These are phyloP conservation scores for Sequoia sempervirens DNA, from an alignment of 75 land plant genomes.

Conservation along the genomic window DNA sequence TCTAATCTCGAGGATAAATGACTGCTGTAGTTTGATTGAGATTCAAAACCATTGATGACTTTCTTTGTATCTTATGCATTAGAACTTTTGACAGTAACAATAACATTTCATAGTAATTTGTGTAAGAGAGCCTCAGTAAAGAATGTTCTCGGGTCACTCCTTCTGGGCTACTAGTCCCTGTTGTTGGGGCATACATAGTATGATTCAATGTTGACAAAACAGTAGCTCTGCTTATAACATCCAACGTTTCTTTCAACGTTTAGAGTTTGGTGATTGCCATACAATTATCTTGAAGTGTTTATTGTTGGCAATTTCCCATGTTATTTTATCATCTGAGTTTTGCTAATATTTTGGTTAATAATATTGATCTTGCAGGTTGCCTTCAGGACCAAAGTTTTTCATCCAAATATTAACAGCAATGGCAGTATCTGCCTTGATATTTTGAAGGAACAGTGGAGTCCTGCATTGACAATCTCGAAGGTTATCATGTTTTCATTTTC, in stretches of 20 bases:
- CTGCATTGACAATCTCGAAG: slow-evolving; percentile 49
- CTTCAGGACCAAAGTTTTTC: slow-evolving; percentile 21
- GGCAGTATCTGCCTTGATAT: slow-evolving; percentile 53
- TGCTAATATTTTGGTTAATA: neutral
- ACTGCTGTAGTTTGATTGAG: too few species aligned
- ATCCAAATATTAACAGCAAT: slow-evolving; percentile 45
- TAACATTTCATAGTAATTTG: too few species aligned
- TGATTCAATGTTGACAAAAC: neutral
- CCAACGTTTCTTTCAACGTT: neutral
- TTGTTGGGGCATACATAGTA: neutral
- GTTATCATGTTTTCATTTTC: neutral
- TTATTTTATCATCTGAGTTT: neutral
- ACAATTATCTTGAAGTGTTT: neutral
- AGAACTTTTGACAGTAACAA: too few species aligned
- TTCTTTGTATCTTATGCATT: too few species aligned
- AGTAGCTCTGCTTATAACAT: neutral
- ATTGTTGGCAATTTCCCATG: neutral
- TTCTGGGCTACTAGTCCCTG: neutral
- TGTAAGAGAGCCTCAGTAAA: too few species aligned
- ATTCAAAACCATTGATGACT: too few species aligned
- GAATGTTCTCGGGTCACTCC: too few species aligned
- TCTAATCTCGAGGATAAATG: too few species aligned
- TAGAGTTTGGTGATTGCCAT: too few species aligned
- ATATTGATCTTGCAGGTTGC: neutral
- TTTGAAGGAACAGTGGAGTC: slow-evolving; percentile 57